Evolutionary conservation across 257 asterid genomes (phyloP).

Genomic region (Solanum stenotomum): DNA sequence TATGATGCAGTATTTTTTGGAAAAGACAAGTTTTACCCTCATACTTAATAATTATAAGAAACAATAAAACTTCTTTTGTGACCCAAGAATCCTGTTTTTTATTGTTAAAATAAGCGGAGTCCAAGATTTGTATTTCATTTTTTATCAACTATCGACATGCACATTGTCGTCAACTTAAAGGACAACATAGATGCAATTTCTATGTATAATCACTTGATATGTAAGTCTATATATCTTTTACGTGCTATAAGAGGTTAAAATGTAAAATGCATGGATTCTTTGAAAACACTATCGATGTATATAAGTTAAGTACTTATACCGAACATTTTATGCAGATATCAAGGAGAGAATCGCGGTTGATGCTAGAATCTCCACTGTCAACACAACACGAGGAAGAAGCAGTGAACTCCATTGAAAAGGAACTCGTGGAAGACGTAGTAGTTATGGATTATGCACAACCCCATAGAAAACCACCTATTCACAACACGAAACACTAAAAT

Average conservation of each 20-base stretch:
- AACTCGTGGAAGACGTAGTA: conserved; percentile 28
- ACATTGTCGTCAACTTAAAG: neutral
- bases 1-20: neutral
- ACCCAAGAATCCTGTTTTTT: neutral
- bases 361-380: conserved; percentile 17
- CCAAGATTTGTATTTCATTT: neutral
- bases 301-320: neutral
- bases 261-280: neutral
- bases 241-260: neutral
- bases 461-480: conserved; percentile 83
- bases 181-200: neutral
- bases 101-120: neutral
- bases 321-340: neutral
- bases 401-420: conserved; percentile 16
- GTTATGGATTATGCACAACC: conserved; percentile 82
- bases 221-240: neutral
- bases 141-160: neutral
- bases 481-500: conserved; percentile 46
- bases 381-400: conserved; percentile 24
- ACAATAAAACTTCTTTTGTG: neutral
- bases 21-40: neutral
- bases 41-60: neutral
- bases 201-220: neutral
- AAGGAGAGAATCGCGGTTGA: conserved; percentile 21
- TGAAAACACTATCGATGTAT: neutral